Conservation (phyloP, 2,329 filamentous ascomycete species). For the Waltergamsia citrina region DNA sequence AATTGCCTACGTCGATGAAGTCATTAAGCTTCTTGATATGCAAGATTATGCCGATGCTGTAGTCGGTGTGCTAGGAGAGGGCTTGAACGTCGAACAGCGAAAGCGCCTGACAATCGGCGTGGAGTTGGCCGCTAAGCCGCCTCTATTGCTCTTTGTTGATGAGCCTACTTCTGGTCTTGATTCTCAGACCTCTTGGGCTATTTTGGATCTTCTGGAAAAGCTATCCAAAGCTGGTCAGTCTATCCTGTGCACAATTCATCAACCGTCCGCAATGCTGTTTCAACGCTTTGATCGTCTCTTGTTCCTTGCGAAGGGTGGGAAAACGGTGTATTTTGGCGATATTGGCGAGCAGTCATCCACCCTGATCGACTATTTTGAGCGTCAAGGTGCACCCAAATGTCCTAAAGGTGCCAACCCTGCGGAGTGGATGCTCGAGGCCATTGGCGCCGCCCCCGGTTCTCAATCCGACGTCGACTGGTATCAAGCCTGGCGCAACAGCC, state of each 20-base stretch:
- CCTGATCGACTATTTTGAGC: slow-evolving; percentile 50
- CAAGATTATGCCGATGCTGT: slow-evolving; percentile 52
- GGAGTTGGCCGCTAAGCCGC: slow-evolving; percentile 41
- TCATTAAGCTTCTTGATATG: slow-evolving; percentile 51
- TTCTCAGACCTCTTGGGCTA: slow-evolving; percentile 49
- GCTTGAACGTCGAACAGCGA: slow-evolving; percentile 48
- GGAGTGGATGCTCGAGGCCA: slow-evolving; percentile 55
- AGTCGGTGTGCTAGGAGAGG: slow-evolving; percentile 47
- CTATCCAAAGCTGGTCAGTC: slow-evolving; percentile 40
- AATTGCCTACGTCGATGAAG: slow-evolving; percentile 61
- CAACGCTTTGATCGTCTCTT: slow-evolving; percentile 46
- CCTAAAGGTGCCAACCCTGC: slow-evolving; percentile 53
- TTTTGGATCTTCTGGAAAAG: slow-evolving; percentile 47
- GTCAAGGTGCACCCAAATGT: slow-evolving; percentile 48
- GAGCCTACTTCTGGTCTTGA: slow-evolving; percentile 51
- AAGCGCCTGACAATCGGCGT: slow-evolving; percentile 50
- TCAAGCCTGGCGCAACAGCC: slow-evolving; percentile 41
- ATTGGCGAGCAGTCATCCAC: slow-evolving; percentile 45
- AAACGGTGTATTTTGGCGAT: slow-evolving; percentile 57
- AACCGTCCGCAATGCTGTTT: slow-evolving; percentile 37
- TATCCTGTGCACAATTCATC: slow-evolving; percentile 41
- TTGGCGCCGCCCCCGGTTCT: slow-evolving; percentile 48
- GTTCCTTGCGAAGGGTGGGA: slow-evolving; percentile 51
- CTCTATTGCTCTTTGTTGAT: slow-evolving; percentile 47
- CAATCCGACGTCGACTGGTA: slow-evolving; percentile 47